Evolutionary conservation across 306 rosid genomes (phyloP).

Genomic region (Mimosa pudica): DNA sequence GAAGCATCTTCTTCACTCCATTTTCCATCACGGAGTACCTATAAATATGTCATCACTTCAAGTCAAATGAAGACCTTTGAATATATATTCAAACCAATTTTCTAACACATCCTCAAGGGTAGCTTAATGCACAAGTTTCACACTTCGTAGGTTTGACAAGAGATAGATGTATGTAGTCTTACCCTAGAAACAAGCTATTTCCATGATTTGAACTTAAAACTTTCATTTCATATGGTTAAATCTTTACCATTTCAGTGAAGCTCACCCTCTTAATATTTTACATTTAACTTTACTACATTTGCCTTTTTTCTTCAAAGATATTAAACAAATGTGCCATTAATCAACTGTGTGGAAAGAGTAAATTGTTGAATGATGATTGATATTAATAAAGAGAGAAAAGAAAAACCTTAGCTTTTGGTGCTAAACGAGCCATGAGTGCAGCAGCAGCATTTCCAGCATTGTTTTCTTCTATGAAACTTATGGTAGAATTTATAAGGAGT

Average conservation of each 20-base stretch:
- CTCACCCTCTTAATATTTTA: no score
- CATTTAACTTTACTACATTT: background rate
- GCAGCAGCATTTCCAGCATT: slow-evolving; percentile 88
- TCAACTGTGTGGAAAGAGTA: background rate
- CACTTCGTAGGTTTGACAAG: no score
- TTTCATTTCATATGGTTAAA: no score
- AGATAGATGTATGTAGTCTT: no score
- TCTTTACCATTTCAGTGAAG: no score
- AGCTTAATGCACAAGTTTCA: no score
- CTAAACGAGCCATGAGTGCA: slow-evolving; percentile 64
- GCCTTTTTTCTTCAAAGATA: background rate
- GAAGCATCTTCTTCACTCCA: slow-evolving; percentile 82
- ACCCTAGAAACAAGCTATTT: no score
- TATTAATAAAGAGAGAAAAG: background rate
- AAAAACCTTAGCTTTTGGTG: slow-evolving; percentile 71
- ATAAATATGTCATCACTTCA: background rate
- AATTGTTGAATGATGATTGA: no score
- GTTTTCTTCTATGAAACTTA: slow-evolving; percentile 79
- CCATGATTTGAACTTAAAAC: no score
- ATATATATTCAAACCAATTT: background rate
- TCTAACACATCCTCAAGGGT: background rate
- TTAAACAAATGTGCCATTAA: background rate
- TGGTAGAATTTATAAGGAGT: slow-evolving; percentile 70
- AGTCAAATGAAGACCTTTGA: background rate
- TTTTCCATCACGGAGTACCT: slow-evolving; percentile 71